These are phyloP conservation scores for Choiromyces venosus DNA, from an alignment of 495 filamentous ascomycete genomes.

Conservation along the genomic window DNA sequence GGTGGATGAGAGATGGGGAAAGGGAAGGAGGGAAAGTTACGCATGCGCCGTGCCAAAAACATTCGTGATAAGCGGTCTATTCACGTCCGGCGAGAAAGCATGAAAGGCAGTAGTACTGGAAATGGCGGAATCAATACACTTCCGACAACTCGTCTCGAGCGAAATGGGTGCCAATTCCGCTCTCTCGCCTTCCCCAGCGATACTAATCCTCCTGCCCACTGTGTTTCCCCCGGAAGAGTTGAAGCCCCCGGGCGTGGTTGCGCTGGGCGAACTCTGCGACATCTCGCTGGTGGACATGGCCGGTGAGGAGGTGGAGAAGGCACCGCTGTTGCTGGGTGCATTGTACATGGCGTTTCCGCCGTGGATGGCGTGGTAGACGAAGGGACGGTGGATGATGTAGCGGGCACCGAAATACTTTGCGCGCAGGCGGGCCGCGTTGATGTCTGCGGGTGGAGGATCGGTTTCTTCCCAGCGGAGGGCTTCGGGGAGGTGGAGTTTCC, in stretches of 20 bases:
- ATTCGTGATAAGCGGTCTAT: constrained; percentile 80
- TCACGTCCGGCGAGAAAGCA: constrained; percentile 51
- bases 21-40: constrained; percentile 55
- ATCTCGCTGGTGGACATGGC: constrained; percentile 44
- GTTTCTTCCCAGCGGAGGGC: constrained; percentile 60
- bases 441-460: constrained; percentile 64
- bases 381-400: constrained; percentile 82
- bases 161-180: constrained; percentile 26
- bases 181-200: constrained; percentile 16
- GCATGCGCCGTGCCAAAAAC: constrained; percentile 94
- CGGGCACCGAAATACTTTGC: constrained; percentile 92
- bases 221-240: constrained; percentile 19
- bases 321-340: constrained; percentile 30
- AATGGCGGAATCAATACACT: constrained; percentile 68
- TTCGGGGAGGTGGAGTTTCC: constrained; percentile 46
- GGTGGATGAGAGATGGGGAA: background rate
- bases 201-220: constrained; percentile 22
- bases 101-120: constrained; percentile 83
- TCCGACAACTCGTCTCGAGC: constrained; percentile 47
- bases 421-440: constrained; percentile 76
- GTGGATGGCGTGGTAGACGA: constrained; percentile 63
- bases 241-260: constrained; percentile 23
- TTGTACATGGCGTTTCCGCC: constrained; percentile 39
- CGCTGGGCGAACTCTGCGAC: constrained; percentile 33
- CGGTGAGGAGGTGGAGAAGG: constrained; percentile 40